Conservation (phyloP, 1,284 basidiomycete genomes). For the Cutaneotrichosporon sp. region DNA sequence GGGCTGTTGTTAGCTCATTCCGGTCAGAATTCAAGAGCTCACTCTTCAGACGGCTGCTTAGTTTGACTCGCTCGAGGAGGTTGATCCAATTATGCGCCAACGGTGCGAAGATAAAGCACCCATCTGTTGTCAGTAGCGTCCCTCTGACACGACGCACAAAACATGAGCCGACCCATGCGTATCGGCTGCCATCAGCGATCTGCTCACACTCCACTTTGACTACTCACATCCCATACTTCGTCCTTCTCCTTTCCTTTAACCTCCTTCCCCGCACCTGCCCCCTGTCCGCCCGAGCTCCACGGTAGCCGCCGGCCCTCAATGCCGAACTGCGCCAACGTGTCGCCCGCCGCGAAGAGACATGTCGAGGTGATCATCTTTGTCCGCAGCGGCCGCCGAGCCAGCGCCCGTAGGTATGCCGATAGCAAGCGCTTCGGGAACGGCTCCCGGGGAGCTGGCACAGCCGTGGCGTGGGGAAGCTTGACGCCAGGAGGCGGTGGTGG, state of each 20-base stretch:
- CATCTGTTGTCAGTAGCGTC: slow-evolving; percentile 2
- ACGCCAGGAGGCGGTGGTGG: not conserved
- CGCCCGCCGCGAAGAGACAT: slow-evolving; percentile 5
- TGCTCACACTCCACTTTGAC: not conserved
- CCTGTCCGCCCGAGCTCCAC: not conserved
- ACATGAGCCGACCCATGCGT: slow-evolving; percentile 10
- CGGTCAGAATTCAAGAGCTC: not conserved
- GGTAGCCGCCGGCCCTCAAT: slow-evolving; percentile 15
- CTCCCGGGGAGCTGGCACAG: no score
- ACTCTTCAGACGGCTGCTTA: slow-evolving; percentile 7
- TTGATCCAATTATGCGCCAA: slow-evolving; percentile 19
- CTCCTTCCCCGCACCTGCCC: not conserved
- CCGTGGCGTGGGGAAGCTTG: not conserved
- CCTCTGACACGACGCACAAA: slow-evolving; percentile 4
- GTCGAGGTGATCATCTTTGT: slow-evolving; percentile 18
- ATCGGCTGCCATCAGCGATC: not conserved
- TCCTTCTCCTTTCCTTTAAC: not conserved
- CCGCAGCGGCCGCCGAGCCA: slow-evolving; percentile 9
- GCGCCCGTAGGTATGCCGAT: slow-evolving; percentile 4
- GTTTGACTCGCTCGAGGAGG: slow-evolving; percentile 9
- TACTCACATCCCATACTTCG: slow-evolving; percentile 2
- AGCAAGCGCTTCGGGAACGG: not conserved
- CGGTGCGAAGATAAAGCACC: slow-evolving; percentile 16
- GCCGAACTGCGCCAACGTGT: slow-evolving; percentile 20
- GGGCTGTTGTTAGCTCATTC: not conserved